phyloP scores from a whole-genome alignment of 495 filamentous ascomycete genomes.

The Penicillium simplicissimum region DNA sequence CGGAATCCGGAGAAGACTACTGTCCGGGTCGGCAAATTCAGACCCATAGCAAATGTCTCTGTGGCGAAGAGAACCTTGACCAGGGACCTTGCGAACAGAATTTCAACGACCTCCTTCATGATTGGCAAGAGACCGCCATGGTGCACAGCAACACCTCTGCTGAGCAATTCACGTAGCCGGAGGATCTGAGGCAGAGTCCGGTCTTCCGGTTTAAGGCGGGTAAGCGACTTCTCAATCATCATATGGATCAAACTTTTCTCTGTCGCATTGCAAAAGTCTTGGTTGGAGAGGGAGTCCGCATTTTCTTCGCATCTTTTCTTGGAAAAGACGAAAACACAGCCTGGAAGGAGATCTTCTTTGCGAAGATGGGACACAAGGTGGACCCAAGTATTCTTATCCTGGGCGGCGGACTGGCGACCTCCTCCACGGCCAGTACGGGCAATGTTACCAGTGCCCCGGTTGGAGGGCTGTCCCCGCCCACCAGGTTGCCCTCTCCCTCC shows the following conservation, averaged over 20 bases:
- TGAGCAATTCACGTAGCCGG: slow-evolving; percentile 78
- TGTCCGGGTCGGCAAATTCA: slow-evolving; percentile 93
- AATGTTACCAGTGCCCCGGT: slow-evolving; percentile 78
- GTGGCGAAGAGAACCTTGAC: slow-evolving; percentile 98
- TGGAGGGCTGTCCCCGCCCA: slow-evolving; percentile 57
- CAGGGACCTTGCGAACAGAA: slow-evolving; percentile 88
- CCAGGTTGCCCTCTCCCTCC: slow-evolving; percentile 50
- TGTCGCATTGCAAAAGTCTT: slow-evolving; percentile 86
- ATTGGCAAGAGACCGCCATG: slow-evolving; percentile 95
- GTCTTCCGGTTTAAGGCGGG: slow-evolving; percentile 89
- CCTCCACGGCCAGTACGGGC: slow-evolving; percentile 82
- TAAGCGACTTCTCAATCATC: slow-evolving; percentile 95
- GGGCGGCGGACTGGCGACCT: slow-evolving; percentile 79
- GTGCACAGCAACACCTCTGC: slow-evolving; percentile 91
- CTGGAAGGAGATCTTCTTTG: slow-evolving; percentile 82
- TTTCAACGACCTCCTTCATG: slow-evolving; percentile 97
- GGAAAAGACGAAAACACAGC: slow-evolving; percentile 97
- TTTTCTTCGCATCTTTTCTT: slow-evolving; percentile 98
- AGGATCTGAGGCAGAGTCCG: slow-evolving; percentile 85
- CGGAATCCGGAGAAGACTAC: slow-evolving; percentile 97
- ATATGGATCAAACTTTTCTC: slow-evolving; percentile 98
- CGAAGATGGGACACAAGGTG: slow-evolving; percentile 87
- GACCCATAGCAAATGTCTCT: slow-evolving; percentile 97
- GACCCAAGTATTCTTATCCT: slow-evolving; percentile 97
- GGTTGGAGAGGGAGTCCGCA: slow-evolving; percentile 88